Evolutionary conservation across 768 basidiomycete genomes (phyloP), one percentile per base, ranked within the genome.

Genomic region (Lactarius quietus): DNA sequence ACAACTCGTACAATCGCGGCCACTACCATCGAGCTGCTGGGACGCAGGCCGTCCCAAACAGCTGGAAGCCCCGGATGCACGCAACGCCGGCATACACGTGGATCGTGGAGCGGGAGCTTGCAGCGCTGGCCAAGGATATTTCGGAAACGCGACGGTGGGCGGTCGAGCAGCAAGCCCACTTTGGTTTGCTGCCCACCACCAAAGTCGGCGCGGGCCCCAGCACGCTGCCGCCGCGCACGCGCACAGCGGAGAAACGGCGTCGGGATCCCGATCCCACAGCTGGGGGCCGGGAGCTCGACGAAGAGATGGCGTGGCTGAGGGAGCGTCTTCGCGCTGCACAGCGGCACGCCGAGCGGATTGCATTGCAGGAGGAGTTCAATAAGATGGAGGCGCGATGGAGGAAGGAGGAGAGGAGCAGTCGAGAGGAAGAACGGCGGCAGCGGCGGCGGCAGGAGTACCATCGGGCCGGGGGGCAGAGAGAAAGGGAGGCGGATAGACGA

Each of bases 111-210:
- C 84, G 87, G 73, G 82, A 84, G 68, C 74, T 76, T 51, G 72
- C 77, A 63, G 77, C 77, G 53, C 76, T 78, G 62, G 77, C 77
- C 53, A 79, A 77, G 63, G 77, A 79, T 66, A 79, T 77, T 67
- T 78, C 78, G 71, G 83, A 80, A 69, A 85, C 84, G 36, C 84
- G 87, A 60, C 80, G 82, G 61, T 90, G 90, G 89, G 83, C 89
- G 57, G 74, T 80, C 55, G 80, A 85, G 69, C 85, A 86, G 70
- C 86, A 85, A 73, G 72, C 45, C 57, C 53, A 70, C 54, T 59
- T 68, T 58, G 67, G 61, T 6, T 29, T 67, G 36, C 55, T 63
- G 8, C 54, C 55, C 57, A 62, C 57, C 41, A 8, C 41, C 45
- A 48, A 48, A 26, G 15, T 39, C 39, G 45, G 45, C 52, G 52